phyloP scores from a whole-genome alignment of 228 moss, liverwort and hornwort genomes.

The Sphagnum fallax region DNA sequence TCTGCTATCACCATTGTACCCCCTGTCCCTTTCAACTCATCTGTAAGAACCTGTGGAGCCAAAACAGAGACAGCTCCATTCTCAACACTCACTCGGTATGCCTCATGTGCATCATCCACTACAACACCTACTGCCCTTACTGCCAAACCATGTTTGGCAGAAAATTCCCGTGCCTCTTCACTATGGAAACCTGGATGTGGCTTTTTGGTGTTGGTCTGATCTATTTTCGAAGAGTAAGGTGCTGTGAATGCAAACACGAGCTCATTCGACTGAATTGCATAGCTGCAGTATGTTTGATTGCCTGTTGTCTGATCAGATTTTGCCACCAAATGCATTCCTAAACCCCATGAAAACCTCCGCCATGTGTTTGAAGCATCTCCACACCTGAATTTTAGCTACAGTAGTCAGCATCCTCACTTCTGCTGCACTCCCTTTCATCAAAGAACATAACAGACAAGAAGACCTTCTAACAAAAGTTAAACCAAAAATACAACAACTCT shows the following conservation, averaged over 20 bases:
- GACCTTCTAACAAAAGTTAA: no score
- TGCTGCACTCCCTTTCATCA: no score
- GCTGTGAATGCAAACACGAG: conserved; percentile 81
- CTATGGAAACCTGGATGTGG: conserved; percentile 68
- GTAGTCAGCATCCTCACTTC: no score
- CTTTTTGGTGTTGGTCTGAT: conserved; percentile 47
- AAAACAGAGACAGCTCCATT: conserved; percentile 72
- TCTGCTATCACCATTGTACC: conserved; percentile 72
- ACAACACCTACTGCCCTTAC: conserved; percentile 79
- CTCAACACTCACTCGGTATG: conserved; percentile 45
- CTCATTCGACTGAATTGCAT: conserved; percentile 75
- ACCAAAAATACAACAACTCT: no score
- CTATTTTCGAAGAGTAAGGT: conserved; percentile 68
- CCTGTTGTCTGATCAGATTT: conserved; percentile 93
- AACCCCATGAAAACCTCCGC: conserved; percentile 91
- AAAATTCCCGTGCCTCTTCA: conserved; percentile 43
- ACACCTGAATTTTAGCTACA: conserved; percentile 22
- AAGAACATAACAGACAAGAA: no score
- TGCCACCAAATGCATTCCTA: conserved; percentile 88
- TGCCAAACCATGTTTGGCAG: conserved; percentile 62
- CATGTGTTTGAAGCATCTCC: conserved; percentile 93
- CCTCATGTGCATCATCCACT: conserved; percentile 72
- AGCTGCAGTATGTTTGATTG: conserved; percentile 91
- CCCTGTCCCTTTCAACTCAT: conserved; percentile 18
- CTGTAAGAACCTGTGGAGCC: conserved; percentile 47